Evolutionary conservation across 495 filamentous ascomycete genomes (phyloP).

Genomic region (Tuber calosporum): DNA sequence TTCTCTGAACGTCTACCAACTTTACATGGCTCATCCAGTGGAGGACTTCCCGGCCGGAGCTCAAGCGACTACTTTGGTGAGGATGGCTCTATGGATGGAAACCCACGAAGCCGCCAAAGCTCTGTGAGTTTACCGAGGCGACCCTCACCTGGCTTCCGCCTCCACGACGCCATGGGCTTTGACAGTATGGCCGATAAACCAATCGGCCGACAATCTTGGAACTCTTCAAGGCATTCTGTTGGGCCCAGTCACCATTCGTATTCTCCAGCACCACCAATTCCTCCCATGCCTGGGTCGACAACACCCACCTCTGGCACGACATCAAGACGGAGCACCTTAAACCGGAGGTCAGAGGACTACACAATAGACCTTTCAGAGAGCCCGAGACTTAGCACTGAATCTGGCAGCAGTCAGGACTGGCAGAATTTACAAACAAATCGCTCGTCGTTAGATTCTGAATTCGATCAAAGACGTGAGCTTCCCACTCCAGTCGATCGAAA

Average conservation of each 20-base stretch:
- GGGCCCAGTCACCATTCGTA: background rate
- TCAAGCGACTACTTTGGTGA: constrained; percentile 21
- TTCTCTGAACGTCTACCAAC: background rate
- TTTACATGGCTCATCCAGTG: constrained; percentile 14
- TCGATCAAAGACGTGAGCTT: background rate
- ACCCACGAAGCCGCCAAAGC: constrained; percentile 16
- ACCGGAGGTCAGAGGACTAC: background rate
- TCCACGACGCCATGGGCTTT: background rate
- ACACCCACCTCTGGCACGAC: background rate
- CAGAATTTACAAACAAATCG: background rate
- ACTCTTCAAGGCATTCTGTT: background rate
- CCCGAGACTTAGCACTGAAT: background rate
- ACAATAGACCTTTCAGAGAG: background rate
- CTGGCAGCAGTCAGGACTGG: background rate
- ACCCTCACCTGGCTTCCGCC: constrained; percentile 8
- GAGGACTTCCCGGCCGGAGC: constrained; percentile 2
- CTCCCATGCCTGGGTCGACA: background rate
- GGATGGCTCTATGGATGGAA: constrained; percentile 17
- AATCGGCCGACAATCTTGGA: constrained; percentile 1
- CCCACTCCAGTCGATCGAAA: background rate
- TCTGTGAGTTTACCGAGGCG: constrained; percentile 20
- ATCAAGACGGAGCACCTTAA: background rate
- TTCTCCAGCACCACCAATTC: constrained; percentile 5
- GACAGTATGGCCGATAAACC: background rate
- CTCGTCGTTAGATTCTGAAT: background rate